Evolutionary conservation across 1,139 yeast genomes (phyloP), one percentile per base, ranked within the genome.

Genomic region (Scheffersomyces titani): DNA sequence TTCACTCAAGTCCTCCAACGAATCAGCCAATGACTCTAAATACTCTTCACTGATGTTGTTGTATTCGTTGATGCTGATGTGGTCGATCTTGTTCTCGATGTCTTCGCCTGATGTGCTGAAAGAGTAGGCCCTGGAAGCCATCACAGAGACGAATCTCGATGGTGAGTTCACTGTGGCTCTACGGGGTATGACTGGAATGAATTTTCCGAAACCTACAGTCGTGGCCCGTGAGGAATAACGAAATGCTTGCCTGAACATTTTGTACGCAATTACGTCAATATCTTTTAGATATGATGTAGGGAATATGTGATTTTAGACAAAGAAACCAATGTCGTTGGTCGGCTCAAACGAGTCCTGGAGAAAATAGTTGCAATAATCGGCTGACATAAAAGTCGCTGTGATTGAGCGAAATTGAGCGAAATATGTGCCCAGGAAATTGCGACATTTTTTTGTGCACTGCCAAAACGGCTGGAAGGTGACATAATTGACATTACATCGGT

Each of bases 1-100:
- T 59, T 88, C 93, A 18, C 86, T 78, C 50, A 91, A 77, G 4
- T 67, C 75, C 63, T 92, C 97, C 61, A 89, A 77, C 55, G 83
- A 83, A 50, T 85, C 90, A 18, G 86, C 76, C 54, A 92, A 73
- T 9, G 71, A 65, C 63, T 92, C 97, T 59, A 92, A 73, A 55
- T 91, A 87, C 40, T 74, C 77, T 62, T 87, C 87, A 6, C 97
- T 81, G 2, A 78, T 67, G 24, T 70, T 69, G 65, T 88, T 89
- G 71, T 88, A 92, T 57, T 85, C 80, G 49, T 77, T 76, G 5
- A 71, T 64, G 0, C 84, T 68, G 44, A 89, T 57, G 1, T 74
- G 63, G 58, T 78, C 80, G 30, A 88, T 82, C 59, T 81, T 81
- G 47, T 72, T 72, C 20, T 86, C 87, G 19, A 88, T 72, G 11